Evolutionary conservation across 306 rosid species (phyloP).

Genomic region (Vigna nakashimae): DNA sequence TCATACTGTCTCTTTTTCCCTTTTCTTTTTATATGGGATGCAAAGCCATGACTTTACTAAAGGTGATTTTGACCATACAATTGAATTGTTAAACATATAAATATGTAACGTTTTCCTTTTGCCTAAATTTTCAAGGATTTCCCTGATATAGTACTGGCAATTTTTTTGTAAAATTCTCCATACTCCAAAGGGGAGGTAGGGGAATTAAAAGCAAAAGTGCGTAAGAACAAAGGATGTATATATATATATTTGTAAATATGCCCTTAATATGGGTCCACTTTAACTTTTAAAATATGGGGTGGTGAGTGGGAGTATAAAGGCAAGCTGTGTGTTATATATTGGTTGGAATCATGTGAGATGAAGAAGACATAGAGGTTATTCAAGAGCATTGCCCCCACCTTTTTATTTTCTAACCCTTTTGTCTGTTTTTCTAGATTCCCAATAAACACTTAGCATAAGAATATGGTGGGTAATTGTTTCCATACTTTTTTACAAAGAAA

Average conservation of each 20-base stretch:
- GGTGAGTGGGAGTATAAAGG: conserved; percentile 63
- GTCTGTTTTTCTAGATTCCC: conserved; percentile 53
- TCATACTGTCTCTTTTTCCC: conserved; percentile 42
- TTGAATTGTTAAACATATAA: neutral
- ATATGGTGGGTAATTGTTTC: conserved; percentile 35
- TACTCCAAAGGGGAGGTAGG: conserved; percentile 36
- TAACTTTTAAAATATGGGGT: conserved; percentile 53
- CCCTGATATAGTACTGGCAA: conserved; percentile 37
- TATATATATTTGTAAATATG: neutral
- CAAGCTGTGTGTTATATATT: conserved; percentile 47
- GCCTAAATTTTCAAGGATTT: conserved; percentile 18
- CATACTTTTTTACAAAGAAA: neutral
- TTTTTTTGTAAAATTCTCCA: conserved; percentile 27
- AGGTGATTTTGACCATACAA: conserved; percentile 62
- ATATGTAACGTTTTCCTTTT: conserved; percentile 21
- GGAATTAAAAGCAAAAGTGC: conserved; percentile 44
- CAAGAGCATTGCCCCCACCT: conserved; percentile 29
- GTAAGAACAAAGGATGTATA: conserved; percentile 38
- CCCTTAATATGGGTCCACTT: conserved; percentile 37
- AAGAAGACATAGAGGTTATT: conserved; percentile 36
- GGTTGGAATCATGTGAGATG: conserved; percentile 52
- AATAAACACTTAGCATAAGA: conserved; percentile 48
- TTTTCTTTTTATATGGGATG: conserved; percentile 48
- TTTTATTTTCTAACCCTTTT: conserved; percentile 15
- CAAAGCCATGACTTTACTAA: conserved; percentile 53